A percentile compares a stretch with the other conserved stretches of the same genome.
Evolutionary conservation across 2,329 filamentous ascomycete genomes (phyloP).

Genomic region (Hymenoscyphus linearis): DNA sequence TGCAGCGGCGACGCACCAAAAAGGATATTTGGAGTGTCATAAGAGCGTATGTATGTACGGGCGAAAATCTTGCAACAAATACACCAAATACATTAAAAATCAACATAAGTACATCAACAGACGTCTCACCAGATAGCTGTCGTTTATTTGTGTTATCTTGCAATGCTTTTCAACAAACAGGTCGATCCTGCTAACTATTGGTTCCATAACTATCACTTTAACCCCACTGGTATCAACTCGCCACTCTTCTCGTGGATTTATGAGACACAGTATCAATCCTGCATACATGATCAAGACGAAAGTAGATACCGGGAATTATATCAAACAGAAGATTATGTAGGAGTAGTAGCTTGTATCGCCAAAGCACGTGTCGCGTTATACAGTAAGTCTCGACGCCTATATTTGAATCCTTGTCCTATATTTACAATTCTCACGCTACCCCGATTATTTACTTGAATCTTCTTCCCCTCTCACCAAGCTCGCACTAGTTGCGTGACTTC

Average conservation of each 20-base stretch:
- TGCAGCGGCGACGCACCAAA: constrained; percentile 12
- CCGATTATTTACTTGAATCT: background rate
- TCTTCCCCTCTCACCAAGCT: background rate
- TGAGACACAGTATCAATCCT: constrained; percentile 4
- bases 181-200: constrained; percentile 1
- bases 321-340: background rate
- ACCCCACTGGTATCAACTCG: background rate
- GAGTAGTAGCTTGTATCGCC: background rate
- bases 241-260: constrained; percentile 10
- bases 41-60: constrained; percentile 7
- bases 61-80: constrained; percentile 9
- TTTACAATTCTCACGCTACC: background rate
- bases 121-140: constrained; percentile 7
- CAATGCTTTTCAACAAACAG: background rate
- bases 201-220: constrained; percentile 10
- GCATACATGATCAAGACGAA: background rate
- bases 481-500: background rate
- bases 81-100: constrained; percentile 14
- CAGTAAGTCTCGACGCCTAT: background rate
- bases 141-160: constrained; percentile 5
- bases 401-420: background rate
- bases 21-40: background rate
- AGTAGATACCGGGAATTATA: background rate
- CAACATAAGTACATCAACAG: constrained; percentile 13
- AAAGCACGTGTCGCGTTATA: background rate